Conservation (phyloP, 768 basidiomycete genomes). For the Phylloporus scabripes region DNA sequence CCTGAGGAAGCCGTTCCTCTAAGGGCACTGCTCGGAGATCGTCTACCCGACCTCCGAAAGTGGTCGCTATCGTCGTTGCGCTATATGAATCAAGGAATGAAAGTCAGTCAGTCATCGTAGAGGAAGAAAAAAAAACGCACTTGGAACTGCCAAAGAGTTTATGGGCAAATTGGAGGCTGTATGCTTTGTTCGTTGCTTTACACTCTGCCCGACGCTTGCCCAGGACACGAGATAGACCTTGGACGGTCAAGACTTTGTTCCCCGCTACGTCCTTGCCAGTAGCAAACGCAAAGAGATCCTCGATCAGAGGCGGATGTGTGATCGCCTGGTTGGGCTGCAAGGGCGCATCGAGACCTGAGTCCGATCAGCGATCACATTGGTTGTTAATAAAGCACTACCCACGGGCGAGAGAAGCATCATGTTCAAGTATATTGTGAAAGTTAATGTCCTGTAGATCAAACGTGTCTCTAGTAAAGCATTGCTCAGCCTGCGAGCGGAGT, state of each 20-base stretch:
- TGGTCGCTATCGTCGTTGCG: slow-evolving; percentile 54
- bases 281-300: slow-evolving; percentile 52
- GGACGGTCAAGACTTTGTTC: slow-evolving; percentile 42
- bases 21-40: slow-evolving; percentile 50
- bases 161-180: slow-evolving; percentile 44
- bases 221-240: slow-evolving; percentile 53
- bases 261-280: slow-evolving; percentile 52
- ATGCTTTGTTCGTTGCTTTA: slow-evolving; percentile 49
- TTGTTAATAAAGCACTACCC: neutral
- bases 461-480: slow-evolving; percentile 51
- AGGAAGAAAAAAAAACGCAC: slow-evolving; percentile 36
- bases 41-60: slow-evolving; percentile 57
- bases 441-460: slow-evolving; percentile 49
- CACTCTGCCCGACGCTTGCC: slow-evolving; percentile 59
- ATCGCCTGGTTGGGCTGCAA: slow-evolving; percentile 48
- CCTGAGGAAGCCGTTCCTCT: slow-evolving; percentile 65
- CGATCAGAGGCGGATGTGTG: slow-evolving; percentile 44
- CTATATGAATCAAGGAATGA: slow-evolving; percentile 35
- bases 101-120: neutral
- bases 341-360: slow-evolving; percentile 48
- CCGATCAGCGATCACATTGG: neutral
- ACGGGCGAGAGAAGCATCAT: slow-evolving; percentile 27
- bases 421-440: slow-evolving; percentile 13
- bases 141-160: slow-evolving; percentile 63
- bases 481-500: slow-evolving; percentile 50